A percentile compares a stretch with the other conserved stretches of the same genome.
Conservation (phyloP, 257 asterid species). For the Asclepias syriaca region DNA sequence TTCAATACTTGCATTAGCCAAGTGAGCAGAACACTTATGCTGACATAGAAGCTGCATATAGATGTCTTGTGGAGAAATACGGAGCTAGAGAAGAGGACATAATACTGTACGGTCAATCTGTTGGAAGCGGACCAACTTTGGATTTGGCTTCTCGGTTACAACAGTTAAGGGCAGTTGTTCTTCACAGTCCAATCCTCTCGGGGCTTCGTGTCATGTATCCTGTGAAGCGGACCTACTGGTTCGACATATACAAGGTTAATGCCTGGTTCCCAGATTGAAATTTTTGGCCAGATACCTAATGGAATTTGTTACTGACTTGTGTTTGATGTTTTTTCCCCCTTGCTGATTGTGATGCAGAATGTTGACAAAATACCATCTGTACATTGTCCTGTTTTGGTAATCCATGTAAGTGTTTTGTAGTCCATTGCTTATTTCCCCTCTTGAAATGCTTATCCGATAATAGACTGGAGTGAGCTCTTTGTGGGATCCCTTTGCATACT, state of each 20-base stretch:
- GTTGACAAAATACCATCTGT: slow-evolving; percentile 84
- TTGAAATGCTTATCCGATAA: neutral
- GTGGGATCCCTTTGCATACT: neutral
- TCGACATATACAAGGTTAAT: slow-evolving; percentile 87
- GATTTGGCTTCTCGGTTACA: slow-evolving; percentile 80
- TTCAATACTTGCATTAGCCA: slow-evolving; percentile 45
- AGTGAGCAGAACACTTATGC: slow-evolving; percentile 89
- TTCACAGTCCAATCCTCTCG: slow-evolving; percentile 91
- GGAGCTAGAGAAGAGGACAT: slow-evolving; percentile 83
- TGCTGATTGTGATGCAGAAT: slow-evolving; percentile 50
- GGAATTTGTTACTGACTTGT: neutral
- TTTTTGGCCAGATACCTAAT: neutral
- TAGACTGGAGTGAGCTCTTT: neutral
- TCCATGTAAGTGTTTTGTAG: slow-evolving; percentile 63
- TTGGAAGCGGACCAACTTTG: slow-evolving; percentile 94
- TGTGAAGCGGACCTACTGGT: slow-evolving; percentile 91
- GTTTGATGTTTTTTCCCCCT: neutral
- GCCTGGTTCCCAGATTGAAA: neutral
- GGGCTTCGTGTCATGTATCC: slow-evolving; percentile 97
- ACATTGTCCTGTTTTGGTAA: slow-evolving; percentile 81
- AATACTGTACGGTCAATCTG: slow-evolving; percentile 93
- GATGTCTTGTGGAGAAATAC: slow-evolving; percentile 73
- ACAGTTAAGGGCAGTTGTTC: slow-evolving; percentile 87
- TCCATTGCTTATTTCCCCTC: neutral
- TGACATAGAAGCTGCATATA: slow-evolving; percentile 89